Percentiles rank a stretch among this genome's conserved stretches.
phyloP scores from a whole-genome alignment of 2,329 filamentous ascomycete species.

The Aaosphaeria pasadenensis region DNA sequence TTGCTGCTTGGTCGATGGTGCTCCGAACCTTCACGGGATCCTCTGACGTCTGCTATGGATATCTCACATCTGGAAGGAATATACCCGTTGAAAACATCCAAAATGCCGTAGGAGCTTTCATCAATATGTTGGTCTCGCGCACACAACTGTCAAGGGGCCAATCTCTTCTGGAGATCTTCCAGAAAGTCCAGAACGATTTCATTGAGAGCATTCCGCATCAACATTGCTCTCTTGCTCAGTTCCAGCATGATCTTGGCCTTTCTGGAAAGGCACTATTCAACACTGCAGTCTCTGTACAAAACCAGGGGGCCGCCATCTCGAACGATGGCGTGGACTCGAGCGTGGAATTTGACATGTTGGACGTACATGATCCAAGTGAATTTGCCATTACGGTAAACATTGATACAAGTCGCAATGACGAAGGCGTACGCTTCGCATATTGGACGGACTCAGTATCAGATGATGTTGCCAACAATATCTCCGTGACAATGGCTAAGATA shows the following conservation, averaged over 20 bases:
- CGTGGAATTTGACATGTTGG: slow-evolving; percentile 27
- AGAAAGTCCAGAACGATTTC: slow-evolving; percentile 28
- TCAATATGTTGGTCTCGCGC: slow-evolving; percentile 40
- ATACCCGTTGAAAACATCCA: slow-evolving; percentile 45
- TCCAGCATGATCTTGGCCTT: slow-evolving; percentile 44
- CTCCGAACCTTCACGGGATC: slow-evolving; percentile 26
- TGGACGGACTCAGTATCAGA: slow-evolving; percentile 31
- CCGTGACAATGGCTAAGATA: slow-evolving; percentile 22
- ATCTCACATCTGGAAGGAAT: slow-evolving; percentile 40
- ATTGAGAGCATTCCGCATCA: slow-evolving; percentile 31
- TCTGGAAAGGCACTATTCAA: slow-evolving; percentile 44
- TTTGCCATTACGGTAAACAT: slow-evolving; percentile 33
- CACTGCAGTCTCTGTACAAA: slow-evolving; percentile 42
- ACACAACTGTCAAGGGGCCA: slow-evolving; percentile 10
- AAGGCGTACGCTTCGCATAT: slow-evolving; percentile 27
- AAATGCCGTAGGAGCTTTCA: slow-evolving; percentile 46
- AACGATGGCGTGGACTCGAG: slow-evolving; percentile 1
- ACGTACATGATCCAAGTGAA: slow-evolving; percentile 30
- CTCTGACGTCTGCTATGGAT: slow-evolving; percentile 35
- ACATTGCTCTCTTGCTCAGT: slow-evolving; percentile 41
- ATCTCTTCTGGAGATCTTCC: slow-evolving; percentile 18
- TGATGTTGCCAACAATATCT: slow-evolving; percentile 23
- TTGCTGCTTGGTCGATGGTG: slow-evolving; percentile 30
- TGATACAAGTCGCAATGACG: slow-evolving; percentile 27
- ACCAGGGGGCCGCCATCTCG: slow-evolving; percentile 12